Percentiles rank a stretch among this genome's conserved stretches.
These are phyloP conservation scores for Leccinum olivaceopallidum DNA, from an alignment of 768 basidiomycete genomes.

Conservation along the genomic window DNA sequence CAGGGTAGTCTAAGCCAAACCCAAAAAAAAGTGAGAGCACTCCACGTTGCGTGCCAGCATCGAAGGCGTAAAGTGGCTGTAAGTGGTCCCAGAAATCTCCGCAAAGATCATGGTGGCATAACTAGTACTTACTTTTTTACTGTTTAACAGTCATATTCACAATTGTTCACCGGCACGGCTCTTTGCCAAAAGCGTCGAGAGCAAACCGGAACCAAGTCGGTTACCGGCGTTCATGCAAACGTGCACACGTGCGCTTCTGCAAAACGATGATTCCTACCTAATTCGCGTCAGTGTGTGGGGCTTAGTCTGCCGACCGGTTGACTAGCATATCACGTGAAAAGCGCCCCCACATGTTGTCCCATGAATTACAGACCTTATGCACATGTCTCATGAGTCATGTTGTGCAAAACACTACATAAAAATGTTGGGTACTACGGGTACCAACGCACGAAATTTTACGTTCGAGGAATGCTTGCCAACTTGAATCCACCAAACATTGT, in stretches of 20 bases:
- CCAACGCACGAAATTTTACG: constrained; percentile 23
- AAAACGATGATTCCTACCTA: background rate
- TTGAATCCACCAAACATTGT: background rate
- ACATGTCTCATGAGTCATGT: background rate
- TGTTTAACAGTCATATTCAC: background rate
- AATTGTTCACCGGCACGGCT: background rate
- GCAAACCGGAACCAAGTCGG: background rate
- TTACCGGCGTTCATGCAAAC: background rate
- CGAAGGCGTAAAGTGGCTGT: background rate
- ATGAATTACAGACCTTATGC: background rate
- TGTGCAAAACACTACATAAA: background rate
- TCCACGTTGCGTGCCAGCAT: background rate
- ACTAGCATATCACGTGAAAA: constrained; percentile 17
- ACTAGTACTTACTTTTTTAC: too few relatives aligned
- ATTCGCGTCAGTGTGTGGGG: background rate
- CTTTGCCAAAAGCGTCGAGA: background rate
- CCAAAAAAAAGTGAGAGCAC: background rate
- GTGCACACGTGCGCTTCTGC: background rate
- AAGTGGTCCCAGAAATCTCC: background rate
- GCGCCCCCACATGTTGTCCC: background rate
- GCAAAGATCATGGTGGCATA: background rate
- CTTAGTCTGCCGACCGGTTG: constrained; percentile 16
- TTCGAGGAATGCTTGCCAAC: constrained; percentile 10
- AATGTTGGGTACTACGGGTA: background rate
- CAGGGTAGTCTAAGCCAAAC: background rate